Conservation (phyloP, 495 filamentous ascomycete species). For the Immersiella caudata region DNA sequence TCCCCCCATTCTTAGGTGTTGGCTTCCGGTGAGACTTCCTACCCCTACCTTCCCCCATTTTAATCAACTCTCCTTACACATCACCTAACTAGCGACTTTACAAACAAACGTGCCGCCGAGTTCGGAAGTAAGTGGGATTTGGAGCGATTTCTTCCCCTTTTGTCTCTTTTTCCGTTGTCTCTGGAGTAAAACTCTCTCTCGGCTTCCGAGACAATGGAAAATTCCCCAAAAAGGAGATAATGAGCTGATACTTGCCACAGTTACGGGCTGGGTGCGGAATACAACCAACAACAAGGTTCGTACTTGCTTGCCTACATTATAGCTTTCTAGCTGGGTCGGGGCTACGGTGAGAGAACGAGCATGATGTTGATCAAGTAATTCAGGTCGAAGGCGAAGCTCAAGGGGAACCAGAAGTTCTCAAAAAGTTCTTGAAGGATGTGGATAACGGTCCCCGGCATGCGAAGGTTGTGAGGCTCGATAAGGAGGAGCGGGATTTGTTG, state of each 20-base stretch:
- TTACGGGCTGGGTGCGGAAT: conserved; percentile 84
- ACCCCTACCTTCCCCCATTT: conserved; percentile 15
- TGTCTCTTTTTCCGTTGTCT: no score
- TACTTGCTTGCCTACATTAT: neutral
- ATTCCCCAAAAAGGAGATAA: no score
- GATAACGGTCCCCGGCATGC: conserved; percentile 70
- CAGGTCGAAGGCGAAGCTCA: conserved; percentile 93
- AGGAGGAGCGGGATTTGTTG: conserved; percentile 60
- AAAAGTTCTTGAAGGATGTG: conserved; percentile 73
- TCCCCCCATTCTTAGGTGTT: conserved; percentile 55
- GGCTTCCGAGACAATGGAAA: no score
- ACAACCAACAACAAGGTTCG: conserved; percentile 68
- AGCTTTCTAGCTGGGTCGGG: no score
- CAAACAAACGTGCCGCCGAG: conserved; percentile 65
- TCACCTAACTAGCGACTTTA: conserved; percentile 79
- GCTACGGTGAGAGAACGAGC: no score
- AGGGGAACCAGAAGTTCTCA: conserved; percentile 63
- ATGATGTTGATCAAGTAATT: no score
- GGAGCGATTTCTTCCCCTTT: no score
- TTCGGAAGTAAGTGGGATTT: no score
- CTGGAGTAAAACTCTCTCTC: no score
- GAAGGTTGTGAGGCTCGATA: conserved; percentile 72
- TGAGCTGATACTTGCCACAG: no score
- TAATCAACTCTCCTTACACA: conserved; percentile 14
- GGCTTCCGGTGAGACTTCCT: conserved; percentile 63